Evolutionary conservation across 2,329 filamentous ascomycete genomes (phyloP).

Genomic region (Apiospora aurea): DNA sequence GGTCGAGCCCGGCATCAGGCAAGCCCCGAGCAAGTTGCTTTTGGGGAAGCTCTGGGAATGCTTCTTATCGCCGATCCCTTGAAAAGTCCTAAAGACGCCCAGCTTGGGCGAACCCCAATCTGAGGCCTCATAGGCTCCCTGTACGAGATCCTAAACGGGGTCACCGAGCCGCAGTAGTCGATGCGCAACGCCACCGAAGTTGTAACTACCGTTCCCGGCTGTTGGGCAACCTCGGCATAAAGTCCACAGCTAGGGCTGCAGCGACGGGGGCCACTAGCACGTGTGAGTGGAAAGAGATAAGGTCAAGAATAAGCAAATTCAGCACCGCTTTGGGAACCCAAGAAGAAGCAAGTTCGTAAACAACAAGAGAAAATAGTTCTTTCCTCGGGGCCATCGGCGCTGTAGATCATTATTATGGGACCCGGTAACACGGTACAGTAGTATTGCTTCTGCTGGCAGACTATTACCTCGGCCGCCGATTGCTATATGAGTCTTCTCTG

Average conservation of each 20-base stretch:
- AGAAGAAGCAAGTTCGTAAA: neutral
- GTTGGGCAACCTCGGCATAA: neutral
- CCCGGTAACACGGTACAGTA: neutral
- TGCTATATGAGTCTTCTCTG: neutral
- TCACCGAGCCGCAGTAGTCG: neutral
- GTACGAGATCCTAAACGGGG: neutral
- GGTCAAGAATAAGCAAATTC: neutral
- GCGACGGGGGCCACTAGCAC: neutral
- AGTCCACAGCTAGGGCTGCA: neutral
- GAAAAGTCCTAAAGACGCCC: conserved; percentile 52
- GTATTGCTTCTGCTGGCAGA: neutral
- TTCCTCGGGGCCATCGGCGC: neutral
- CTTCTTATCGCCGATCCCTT: no score
- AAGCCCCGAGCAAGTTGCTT: no score
- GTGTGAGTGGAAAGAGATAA: neutral
- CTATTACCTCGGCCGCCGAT: neutral
- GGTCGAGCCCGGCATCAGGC: no score
- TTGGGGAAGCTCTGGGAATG: conserved; percentile 59
- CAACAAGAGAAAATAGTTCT: neutral
- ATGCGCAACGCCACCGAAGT: neutral
- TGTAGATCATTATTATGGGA: neutral
- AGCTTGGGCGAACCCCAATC: no score
- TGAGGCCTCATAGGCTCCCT: neutral
- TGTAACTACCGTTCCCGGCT: neutral
- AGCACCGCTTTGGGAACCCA: neutral